Conservation (phyloP, 116 monocot genomes). For the Phalaenopsis hybrid region DNA sequence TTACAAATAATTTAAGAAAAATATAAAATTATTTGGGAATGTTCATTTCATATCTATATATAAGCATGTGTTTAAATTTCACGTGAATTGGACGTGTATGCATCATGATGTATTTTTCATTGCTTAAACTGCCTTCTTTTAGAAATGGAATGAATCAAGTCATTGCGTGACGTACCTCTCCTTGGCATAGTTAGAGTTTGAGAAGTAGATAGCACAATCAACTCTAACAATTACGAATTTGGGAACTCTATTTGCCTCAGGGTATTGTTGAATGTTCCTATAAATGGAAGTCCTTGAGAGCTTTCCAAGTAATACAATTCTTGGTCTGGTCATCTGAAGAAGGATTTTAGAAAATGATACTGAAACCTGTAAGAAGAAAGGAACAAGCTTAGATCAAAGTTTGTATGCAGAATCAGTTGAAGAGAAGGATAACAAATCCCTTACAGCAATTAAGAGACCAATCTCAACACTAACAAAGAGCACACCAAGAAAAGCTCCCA, state of each 20-base stretch:
- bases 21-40: too few relatives aligned
- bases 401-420: not conserved
- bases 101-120: too few relatives aligned
- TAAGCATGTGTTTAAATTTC: too few relatives aligned
- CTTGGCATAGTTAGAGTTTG: constrained; percentile 57
- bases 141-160: too few relatives aligned
- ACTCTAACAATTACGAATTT: constrained; percentile 46
- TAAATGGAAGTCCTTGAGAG: constrained; percentile 45
- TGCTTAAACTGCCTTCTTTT: too few relatives aligned
- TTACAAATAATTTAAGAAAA: too few relatives aligned
- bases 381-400: not conserved
- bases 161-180: constrained; percentile 32
- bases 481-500: constrained; percentile 39
- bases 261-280: constrained; percentile 50
- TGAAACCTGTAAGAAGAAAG: constrained; percentile 32
- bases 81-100: too few relatives aligned
- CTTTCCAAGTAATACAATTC: constrained; percentile 50
- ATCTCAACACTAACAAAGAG: constrained; percentile 37
- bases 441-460: constrained; percentile 41
- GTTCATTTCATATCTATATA: too few relatives aligned
- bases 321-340: constrained; percentile 59
- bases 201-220: constrained; percentile 56
- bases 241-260: constrained; percentile 46
- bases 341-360: constrained; percentile 58
- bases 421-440: not conserved